Evolutionary conservation across 2,329 filamentous ascomycete genomes (phyloP).

Genomic region (Venturia pyrina): DNA sequence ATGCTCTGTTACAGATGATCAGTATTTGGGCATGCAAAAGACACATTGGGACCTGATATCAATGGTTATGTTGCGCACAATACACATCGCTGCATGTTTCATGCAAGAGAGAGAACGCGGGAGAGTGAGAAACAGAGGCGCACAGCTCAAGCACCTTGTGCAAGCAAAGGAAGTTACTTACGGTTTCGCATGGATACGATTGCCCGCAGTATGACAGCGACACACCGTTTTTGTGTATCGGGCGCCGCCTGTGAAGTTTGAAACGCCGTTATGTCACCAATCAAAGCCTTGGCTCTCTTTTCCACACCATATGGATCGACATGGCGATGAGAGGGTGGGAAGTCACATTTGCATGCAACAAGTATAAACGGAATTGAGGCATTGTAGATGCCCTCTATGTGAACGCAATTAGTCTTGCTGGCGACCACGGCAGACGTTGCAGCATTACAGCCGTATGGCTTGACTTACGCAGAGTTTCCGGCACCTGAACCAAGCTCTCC

Average conservation of each 20-base stretch:
- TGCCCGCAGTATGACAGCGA: conserved; percentile 64
- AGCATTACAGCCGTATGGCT: neutral
- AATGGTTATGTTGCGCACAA: neutral
- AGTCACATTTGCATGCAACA: conserved; percentile 85
- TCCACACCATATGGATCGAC: conserved; percentile 62
- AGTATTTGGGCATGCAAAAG: neutral
- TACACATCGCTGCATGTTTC: conserved; percentile 1
- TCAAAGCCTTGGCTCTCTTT: conserved; percentile 48
- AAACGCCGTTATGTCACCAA: conserved; percentile 58
- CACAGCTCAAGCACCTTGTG: neutral
- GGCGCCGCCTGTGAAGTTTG: conserved; percentile 61
- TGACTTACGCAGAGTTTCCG: conserved; percentile 65
- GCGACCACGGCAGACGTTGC: neutral
- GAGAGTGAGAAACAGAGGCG: neutral
- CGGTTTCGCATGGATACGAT: conserved; percentile 50
- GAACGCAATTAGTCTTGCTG: neutral
- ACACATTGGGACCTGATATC: neutral
- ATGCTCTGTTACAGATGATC: neutral
- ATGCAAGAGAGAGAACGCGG: conserved; percentile 6
- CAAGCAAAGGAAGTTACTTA: conserved; percentile 7
- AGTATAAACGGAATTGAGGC: conserved; percentile 67
- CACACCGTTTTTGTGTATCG: conserved; percentile 63
- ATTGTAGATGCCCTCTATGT: conserved; percentile 64
- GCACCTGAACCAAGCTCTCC: conserved; percentile 63
- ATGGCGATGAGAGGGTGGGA: conserved; percentile 57